Conservation (phyloP, 192 early-diverging fungal genomes). For the Allomyces macrogynus region DNA sequence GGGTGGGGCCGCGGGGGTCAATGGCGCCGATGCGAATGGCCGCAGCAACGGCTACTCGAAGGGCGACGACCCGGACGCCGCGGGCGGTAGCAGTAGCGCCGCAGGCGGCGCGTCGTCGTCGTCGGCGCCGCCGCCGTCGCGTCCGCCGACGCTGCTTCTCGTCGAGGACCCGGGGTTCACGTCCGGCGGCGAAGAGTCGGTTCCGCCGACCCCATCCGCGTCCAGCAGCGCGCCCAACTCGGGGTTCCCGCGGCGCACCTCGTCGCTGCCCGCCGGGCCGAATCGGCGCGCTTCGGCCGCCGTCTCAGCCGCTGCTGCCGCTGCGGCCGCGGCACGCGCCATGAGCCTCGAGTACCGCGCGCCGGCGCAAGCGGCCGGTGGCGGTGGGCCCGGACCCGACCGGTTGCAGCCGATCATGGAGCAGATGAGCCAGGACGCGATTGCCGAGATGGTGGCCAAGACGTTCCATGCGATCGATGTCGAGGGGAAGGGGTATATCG, state of each 20-base stretch:
- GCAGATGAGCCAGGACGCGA: constrained; percentile 75
- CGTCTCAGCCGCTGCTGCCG: constrained; percentile 1
- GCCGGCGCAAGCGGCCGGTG: not conserved
- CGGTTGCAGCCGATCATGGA: constrained; percentile 76
- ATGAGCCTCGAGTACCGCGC: not conserved
- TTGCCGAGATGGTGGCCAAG: constrained; percentile 82
- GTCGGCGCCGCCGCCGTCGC: not conserved
- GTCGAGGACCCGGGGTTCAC: not conserved
- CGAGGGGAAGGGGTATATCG: constrained; percentile 39
- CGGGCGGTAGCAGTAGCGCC: constrained; percentile 1
- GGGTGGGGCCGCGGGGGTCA: constrained; percentile 9
- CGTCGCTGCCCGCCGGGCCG: not conserved
- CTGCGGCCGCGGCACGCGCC: constrained; percentile 4
- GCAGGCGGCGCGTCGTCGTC: not conserved
- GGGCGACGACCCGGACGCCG: constrained; percentile 1
- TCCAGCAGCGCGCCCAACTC: constrained; percentile 10
- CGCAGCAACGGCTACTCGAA: not conserved
- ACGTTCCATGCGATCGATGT: constrained; percentile 46
- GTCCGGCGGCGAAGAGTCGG: not conserved
- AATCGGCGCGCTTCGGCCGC: constrained; percentile 7
- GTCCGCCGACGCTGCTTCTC: not conserved
- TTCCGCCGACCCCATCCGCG: constrained; percentile 3
- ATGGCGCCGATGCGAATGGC: not conserved
- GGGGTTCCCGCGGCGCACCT: constrained; percentile 4
- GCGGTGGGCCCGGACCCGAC: constrained; percentile 16